Evolutionary conservation across 352 stramenopile genomes (phyloP), one percentile per base, ranked within the genome.

Genomic region (Pythium folliculosum): DNA sequence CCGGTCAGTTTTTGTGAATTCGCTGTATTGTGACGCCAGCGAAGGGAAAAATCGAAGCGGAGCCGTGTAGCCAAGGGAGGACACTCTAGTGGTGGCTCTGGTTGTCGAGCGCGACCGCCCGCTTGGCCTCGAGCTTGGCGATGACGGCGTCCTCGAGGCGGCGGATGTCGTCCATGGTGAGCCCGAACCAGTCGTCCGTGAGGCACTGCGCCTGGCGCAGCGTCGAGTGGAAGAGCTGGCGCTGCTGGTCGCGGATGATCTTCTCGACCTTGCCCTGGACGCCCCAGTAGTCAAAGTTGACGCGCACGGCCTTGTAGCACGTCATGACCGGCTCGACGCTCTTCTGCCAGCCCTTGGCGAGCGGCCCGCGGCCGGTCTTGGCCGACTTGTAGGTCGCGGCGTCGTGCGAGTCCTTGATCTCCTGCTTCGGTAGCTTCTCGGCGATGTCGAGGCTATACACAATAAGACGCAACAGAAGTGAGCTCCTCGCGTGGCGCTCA

Each of bases 261-360:
- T 92, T 91, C 66, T 95, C 85, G 5, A 81, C 82, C 64, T 92
- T 91, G 73, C 81, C 73, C 73, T 92, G 83, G 32, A 95, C 85
- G 60, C 83, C 82, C 87, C 85, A 95, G 75, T 95, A 95, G 69
- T 95, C 85, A 66, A 95, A 95, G 75, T 94, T 93, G 70, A 95
- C 82, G 66, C 85, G 84, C 63, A 93, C 87, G 50, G 84, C 80
- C 75, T 95, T 95, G 79, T 92, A 90, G 73, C 87, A 95, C 50
- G 87, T 95, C 87, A 94, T 94, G 64, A 95, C 52, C 10, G 85
- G 87, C 21, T 87, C 72, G 10, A 91, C 80, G 5, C 78, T 89
- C 65, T 87, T 82, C 52, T 78, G 68, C 88, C 86, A 96, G 54
- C 75, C 86, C 43, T 76, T 78, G 23, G 76, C 23, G 7, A 96